phyloP scores from a whole-genome alignment of 2,329 filamentous ascomycete genomes.

The Aspergillus sp. region DNA sequence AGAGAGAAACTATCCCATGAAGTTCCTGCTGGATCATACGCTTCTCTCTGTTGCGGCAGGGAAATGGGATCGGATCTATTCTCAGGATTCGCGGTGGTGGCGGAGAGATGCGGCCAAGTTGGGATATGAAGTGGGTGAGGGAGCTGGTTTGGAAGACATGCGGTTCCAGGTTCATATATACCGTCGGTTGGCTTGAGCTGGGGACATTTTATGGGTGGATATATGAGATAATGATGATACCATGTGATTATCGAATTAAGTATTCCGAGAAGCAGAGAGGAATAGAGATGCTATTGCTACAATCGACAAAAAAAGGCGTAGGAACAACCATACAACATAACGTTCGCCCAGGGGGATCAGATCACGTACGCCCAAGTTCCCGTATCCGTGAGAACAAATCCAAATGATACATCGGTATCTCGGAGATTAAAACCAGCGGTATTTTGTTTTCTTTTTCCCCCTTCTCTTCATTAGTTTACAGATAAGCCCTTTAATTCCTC shows the following conservation, averaged over 20 bases:
- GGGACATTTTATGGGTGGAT: background rate
- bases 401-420: too few relatives aligned
- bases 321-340: constrained; percentile 13
- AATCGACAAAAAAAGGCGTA: constrained; percentile 15
- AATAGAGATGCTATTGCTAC: constrained; percentile 24
- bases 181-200: constrained; percentile 28
- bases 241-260: background rate
- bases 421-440: too few relatives aligned
- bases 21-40: constrained; percentile 83
- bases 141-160: constrained; percentile 88
- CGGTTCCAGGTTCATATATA: constrained; percentile 90
- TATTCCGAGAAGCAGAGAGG: constrained; percentile 8
- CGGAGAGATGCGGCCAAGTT: constrained; percentile 59
- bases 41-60: constrained; percentile 50
- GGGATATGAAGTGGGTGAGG: constrained; percentile 79
- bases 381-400: too few relatives aligned
- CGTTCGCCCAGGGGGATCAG: too few relatives aligned
- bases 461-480: background rate
- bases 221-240: constrained; percentile 4
- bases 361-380: too few relatives aligned
- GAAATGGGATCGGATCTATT: constrained; percentile 69
- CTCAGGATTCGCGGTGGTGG: constrained; percentile 81
- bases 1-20: constrained; percentile 77
- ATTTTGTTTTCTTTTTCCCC: constrained; percentile 7
- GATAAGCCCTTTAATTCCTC: constrained; percentile 43